These are phyloP conservation scores for Catharanthus roseus DNA, from an alignment of 257 asterid species.

Conservation along the genomic window DNA sequence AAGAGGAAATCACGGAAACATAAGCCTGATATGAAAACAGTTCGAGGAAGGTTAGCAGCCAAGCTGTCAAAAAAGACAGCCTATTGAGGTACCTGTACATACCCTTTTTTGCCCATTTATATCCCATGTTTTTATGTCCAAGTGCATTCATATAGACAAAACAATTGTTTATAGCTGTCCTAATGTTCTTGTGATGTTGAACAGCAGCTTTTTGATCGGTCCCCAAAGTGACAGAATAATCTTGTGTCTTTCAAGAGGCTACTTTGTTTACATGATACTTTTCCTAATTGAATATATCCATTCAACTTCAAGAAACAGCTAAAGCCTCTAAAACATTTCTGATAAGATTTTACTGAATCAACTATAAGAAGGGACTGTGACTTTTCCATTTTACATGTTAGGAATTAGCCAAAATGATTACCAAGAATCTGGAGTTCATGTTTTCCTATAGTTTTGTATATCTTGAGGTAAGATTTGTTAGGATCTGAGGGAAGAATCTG, in stretches of 20 bases:
- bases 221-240: not conserved
- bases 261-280: not conserved
- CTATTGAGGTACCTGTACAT: conserved; percentile 2
- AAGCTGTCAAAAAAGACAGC: conserved; percentile 42
- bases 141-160: not conserved
- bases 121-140: not conserved
- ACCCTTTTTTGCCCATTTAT: not conserved
- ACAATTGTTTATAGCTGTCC: not conserved
- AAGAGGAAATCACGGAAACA: conserved; percentile 29
- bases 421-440: not conserved
- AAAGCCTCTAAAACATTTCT: not conserved
- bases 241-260: not conserved
- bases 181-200: not conserved
- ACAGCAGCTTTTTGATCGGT: not conserved
- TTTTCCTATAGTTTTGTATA: not conserved
- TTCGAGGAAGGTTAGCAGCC: conserved; percentile 64
- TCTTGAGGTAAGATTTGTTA: not conserved
- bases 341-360: not conserved
- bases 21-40: conserved; percentile 38
- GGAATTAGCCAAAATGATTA: not conserved
- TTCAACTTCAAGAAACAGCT: not conserved
- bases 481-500: not conserved
- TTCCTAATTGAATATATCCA: not conserved
- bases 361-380: not conserved
- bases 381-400: not conserved